phyloP scores from a whole-genome alignment of 2,329 filamentous ascomycete genomes.

The Ascochyta viciae-villosae region DNA sequence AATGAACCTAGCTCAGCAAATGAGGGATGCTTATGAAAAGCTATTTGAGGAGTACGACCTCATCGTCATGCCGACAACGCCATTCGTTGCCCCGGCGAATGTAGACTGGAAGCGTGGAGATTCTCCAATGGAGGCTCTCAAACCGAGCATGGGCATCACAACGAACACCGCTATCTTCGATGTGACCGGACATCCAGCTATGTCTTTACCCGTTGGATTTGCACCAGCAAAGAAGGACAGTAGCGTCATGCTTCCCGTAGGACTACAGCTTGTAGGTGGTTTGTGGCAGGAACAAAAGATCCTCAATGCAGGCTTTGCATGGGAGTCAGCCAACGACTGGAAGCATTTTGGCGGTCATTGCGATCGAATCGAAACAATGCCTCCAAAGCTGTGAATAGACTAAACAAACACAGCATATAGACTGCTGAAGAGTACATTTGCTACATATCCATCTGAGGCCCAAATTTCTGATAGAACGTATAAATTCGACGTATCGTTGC shows the following conservation, averaged over 20 bases:
- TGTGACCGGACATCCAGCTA: constrained; percentile 41
- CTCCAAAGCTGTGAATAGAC: not conserved
- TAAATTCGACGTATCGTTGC: not conserved
- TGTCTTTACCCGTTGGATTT: constrained; percentile 50
- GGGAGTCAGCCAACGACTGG: constrained; percentile 41
- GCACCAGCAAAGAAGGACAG: constrained; percentile 29
- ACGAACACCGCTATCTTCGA: constrained; percentile 42
- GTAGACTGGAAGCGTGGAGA: constrained; percentile 25
- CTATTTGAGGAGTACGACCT: constrained; percentile 49
- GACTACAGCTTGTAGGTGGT: constrained; percentile 51
- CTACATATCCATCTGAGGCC: no score
- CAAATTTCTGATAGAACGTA: no score
- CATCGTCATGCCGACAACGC: constrained; percentile 52
- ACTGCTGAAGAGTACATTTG: not conserved
- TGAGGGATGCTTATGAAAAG: constrained; percentile 50
- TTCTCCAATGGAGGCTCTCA: constrained; percentile 34
- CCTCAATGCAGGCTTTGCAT: constrained; percentile 35
- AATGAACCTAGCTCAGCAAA: constrained; percentile 49
- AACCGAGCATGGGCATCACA: constrained; percentile 39
- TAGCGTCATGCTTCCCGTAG: constrained; percentile 43
- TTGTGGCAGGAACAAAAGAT: constrained; percentile 48
- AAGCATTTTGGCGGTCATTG: constrained; percentile 13
- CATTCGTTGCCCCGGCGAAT: constrained; percentile 33
- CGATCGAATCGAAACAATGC: not conserved
- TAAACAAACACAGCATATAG: not conserved